Base-by-base conservation (phyloP, 305 asterid species). In the Solanum aculeatissimum region DNA sequence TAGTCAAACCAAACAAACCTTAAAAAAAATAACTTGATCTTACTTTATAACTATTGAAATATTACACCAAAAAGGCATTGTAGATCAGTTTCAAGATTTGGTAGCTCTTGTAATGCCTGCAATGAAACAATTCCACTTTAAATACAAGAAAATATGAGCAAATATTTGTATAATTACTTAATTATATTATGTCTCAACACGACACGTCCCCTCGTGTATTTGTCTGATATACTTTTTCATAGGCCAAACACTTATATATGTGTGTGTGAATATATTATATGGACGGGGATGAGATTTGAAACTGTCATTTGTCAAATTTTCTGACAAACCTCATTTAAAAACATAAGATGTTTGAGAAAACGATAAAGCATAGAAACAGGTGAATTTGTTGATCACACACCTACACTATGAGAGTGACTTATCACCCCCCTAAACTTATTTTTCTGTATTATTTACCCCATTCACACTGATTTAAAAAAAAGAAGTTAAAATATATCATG, bases 101-200 rank as follows among this genome's bases (percentile, higher is more conserved):
- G 29, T 45, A 80, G 55, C n/a, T 89, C 87, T 18, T 86, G 89
- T 58, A 84, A 68, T 86, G 87, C 89, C 89, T 87, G 88, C 83
- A 85, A 86, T 70, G 82, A 25, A 13, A 53, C 65, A 70, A 21
- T 16, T 77, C 12, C 82, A 27, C 65, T 71, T 71, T 19, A 15
- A 12, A 47, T 54, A 32, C 15, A 49, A 32, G 8, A 19, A 57
- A 14, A 77, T 5, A 51, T 5, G 16, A 35, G 4, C 57, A 72
- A 13, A 72, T 72, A n/a, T 21, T 21, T 35, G 5, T 35, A 35
- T 35, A 35, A 35, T 72, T 72, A 72, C n/a, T 21, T 43, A 43
- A 43, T 23, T 72, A 72, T 45, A 23, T 43, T 43, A 13, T 12
- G 38, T 72, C 57, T 72, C 9, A 8, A 72, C 38, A 42, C 14